A percentile compares a stretch with the other conserved stretches of the same genome.
Conservation (phyloP, 148 eudicot genomes). For the Nyssa sinensis region DNA sequence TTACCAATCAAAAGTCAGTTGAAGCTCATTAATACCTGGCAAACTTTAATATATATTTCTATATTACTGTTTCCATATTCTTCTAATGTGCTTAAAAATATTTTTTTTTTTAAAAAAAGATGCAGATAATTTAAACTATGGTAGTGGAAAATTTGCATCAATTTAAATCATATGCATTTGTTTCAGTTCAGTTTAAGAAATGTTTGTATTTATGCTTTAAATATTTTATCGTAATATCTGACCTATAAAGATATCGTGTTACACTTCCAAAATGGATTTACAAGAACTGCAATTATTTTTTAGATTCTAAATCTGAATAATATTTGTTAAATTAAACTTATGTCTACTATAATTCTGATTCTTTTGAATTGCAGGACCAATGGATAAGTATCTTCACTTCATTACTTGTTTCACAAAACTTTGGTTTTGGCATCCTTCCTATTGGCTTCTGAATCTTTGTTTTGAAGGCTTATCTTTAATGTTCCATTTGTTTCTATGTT, state of each 20-base stretch:
- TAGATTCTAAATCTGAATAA: not conserved
- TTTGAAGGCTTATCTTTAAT: not conserved
- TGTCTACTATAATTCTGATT: not conserved
- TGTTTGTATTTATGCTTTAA: not conserved
- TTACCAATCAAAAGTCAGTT: too few species aligned
- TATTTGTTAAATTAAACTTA: not conserved
- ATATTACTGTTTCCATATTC: too few species aligned
- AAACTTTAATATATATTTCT: too few species aligned
- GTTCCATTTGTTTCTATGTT: too few species aligned
- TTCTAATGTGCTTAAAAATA: too few species aligned
- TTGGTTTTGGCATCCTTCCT: not conserved
- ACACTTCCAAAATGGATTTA: not conserved
- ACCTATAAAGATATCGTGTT: not conserved
- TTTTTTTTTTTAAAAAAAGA: too few species aligned
- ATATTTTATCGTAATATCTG: not conserved
- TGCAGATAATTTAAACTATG: too few species aligned
- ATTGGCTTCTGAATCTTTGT: not conserved
- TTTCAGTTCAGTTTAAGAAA: not conserved
- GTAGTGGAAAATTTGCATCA: too few species aligned
- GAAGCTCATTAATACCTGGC: not conserved
- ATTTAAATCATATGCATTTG: not conserved
- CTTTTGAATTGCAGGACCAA: constrained; percentile 1
- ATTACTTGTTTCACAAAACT: not conserved
- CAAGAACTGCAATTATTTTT: not conserved
- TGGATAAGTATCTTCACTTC: not conserved